Evolutionary conservation across 228 moss, liverwort and hornwort species (phyloP), one percentile per base, ranked within the genome.

Genomic region (Sphagnum magellanicum): DNA sequence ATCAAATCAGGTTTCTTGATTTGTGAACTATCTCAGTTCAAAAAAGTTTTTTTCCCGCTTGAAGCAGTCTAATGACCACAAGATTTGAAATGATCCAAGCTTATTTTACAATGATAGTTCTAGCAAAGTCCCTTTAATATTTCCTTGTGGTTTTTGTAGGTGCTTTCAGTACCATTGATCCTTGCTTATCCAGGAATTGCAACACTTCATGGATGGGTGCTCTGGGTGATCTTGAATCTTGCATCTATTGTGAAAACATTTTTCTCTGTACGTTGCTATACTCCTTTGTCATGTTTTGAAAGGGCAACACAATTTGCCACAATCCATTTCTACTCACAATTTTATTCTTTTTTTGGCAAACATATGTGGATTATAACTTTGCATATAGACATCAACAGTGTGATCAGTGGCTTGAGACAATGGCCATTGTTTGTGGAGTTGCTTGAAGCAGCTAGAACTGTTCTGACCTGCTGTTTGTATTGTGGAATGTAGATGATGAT

Each of bases 211-310:
- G 75, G 75, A 52, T 52, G 68, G 5, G 16, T 64, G 9, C 75
- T 79, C 10, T 79, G 79, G 79, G 62, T 75, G 57, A 52, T 79
- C 64, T 5, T 79, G 65, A 59, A 71, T 69, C 53, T 61, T 10
- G 71, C 75, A 48, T 79, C 79, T 15, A 68, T 79, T 50, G 8
- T 79, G 72, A 75, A 71, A 64, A 74, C 72, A 47, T 74, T 75
- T 72, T 7, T 72, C 69, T 75, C 79, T 6, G 79, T 79, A 75
- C 64, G 65, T 68, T 63, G 12, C 8, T 55, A 61, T 49, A 7
- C 52, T 15, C 50, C 11, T 53, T 8, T 14, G 46, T 68, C 52
- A n/a, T 14, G 12, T 55, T 55, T 55, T 55, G 8, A 55, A 55
- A 55, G 8, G 12, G 8, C 12, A 55, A 12, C 53, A 55, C 68